Conservation (phyloP, 208 protist species). For the Crithidia expoeki region DNA sequence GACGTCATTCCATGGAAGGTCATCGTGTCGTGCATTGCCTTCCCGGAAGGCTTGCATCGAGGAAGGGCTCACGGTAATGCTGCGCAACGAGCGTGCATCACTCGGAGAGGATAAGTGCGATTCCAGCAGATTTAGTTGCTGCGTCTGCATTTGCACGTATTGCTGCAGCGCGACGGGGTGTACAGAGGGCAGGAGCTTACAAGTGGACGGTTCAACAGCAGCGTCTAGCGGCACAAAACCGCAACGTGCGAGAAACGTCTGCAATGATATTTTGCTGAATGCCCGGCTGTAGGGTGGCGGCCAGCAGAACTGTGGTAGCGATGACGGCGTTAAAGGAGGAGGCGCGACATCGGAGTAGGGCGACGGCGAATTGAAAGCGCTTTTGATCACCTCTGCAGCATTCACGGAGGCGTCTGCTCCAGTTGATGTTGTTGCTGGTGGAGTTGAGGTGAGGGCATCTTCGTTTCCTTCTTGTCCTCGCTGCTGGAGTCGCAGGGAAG, state of each 20-base stretch:
- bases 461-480: not conserved
- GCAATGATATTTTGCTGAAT: slow-evolving; percentile 4
- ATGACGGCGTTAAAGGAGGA: slow-evolving; percentile 1
- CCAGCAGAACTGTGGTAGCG: slow-evolving; percentile 5
- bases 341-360: not conserved
- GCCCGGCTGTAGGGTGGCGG: slow-evolving; percentile 23
- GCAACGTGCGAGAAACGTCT: slow-evolving; percentile 29
- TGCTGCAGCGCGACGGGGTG: not conserved
- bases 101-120: slow-evolving; percentile 2
- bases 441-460: not conserved
- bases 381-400: not conserved
- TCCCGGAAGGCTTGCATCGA: slow-evolving; percentile 1
- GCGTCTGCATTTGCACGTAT: not conserved
- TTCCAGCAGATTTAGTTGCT: not conserved
- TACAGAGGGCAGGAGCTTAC: not conserved
- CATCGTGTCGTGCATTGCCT: slow-evolving; percentile 1
- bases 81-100: slow-evolving; percentile 2
- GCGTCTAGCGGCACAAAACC: slow-evolving; percentile 21
- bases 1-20: not conserved
- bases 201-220: no score
- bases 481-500: slow-evolving; percentile 6
- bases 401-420: not conserved
- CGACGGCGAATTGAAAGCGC: no score
- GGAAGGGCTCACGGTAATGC: slow-evolving; percentile 1
- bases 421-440: not conserved